Evolutionary conservation across 2,329 filamentous ascomycete genomes (phyloP), one percentile per base, ranked within the genome.

Genomic region (Pseudopyricularia cyperi): DNA sequence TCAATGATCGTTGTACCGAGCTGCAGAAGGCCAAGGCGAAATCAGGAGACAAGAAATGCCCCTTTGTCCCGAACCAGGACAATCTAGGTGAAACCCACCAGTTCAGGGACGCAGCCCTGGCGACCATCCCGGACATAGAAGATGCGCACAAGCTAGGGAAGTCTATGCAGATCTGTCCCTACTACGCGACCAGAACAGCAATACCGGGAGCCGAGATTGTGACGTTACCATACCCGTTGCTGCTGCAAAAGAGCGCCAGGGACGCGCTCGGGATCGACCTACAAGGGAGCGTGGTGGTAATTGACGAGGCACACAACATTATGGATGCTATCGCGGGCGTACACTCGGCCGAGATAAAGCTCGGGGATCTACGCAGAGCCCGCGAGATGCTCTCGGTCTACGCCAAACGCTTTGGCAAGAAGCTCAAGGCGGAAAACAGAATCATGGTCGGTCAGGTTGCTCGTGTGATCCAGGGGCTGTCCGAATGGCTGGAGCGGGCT

Each of bases 251-350:
- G 60, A 87, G 82, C 4, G 90, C 93, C 0, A 76, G 93, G 48
- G 90, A 97, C 55, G 89, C 93, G 0, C 74, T 98, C 0, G 85
- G 86, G 0, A 82, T 98, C 44, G 91, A 85, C 24, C 68, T 98
- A 8, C 89, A 94, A 59, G 82, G 83, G 5, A 93, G 95, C 61
- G 75, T 98, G 0, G 82, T 98, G n/a, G 86, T 98, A 26, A 87
- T 98, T 48, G 93, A 98, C 59, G 93, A 98, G 70, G 93, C 93
- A 0, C 93, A 98, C 64, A 98, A 98, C 62, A 79, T 98, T 51
- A 95, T 96, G 85, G 90, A 96, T 64, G 89, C 91, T 0, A 88
- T 98, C 46, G 80, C 88, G 15, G 85, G 83, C 46, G 93, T 95
- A 33, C 83, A 96, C 63, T 90, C 90, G 0, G 80, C 88, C 0